These are phyloP conservation scores for Tricholoma flavovirens DNA, from an alignment of 768 basidiomycete species.

Conservation along the genomic window DNA sequence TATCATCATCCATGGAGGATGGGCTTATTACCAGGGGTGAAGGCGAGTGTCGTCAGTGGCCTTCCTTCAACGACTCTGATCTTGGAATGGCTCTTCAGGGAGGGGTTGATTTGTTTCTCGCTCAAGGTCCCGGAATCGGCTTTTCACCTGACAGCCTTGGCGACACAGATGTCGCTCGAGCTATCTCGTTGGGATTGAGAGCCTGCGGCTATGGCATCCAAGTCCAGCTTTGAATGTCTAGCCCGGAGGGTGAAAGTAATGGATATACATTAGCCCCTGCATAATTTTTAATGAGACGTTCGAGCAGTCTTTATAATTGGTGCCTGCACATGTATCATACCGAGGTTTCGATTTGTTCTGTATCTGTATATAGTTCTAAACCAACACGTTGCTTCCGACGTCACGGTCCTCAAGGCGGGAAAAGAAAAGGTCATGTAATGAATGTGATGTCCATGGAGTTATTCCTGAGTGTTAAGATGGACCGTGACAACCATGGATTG, in stretches of 20 bases:
- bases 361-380: not conserved
- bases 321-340: not conserved
- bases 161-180: constrained; percentile 21
- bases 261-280: not conserved
- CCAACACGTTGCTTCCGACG: no score
- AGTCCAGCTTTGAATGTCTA: not conserved
- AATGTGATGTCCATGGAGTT: no score
- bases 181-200: constrained; percentile 16
- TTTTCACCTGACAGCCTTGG: constrained; percentile 18
- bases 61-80: constrained; percentile 10
- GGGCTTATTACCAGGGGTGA: constrained; percentile 6
- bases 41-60: constrained; percentile 15
- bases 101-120: constrained; percentile 9
- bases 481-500: no score
- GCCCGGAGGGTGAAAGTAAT: not conserved
- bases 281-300: not conserved
- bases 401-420: no score
- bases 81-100: constrained; percentile 16
- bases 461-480: no score
- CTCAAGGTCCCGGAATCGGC: constrained; percentile 8
- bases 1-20: constrained; percentile 10
- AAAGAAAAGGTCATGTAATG: no score
- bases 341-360: not conserved
- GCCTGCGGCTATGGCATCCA: constrained; percentile 18
- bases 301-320: not conserved